Conservation (phyloP, 2,329 filamentous ascomycete species). For the Aspergillus amoenus region DNA sequence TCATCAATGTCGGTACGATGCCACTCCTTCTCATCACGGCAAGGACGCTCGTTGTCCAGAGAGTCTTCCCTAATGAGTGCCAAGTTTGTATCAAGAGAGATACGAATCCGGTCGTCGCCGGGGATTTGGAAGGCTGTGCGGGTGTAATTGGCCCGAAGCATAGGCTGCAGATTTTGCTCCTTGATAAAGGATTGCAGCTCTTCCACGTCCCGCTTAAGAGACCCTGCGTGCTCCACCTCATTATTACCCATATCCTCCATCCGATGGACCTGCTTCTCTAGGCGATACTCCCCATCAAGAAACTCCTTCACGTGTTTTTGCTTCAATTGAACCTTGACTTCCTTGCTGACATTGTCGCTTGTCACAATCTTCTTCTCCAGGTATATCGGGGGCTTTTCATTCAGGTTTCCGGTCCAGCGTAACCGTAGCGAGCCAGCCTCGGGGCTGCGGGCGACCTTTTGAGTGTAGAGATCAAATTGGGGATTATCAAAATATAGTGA, state of each 20-base stretch:
- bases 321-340: constrained; percentile 81
- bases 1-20: constrained; percentile 88
- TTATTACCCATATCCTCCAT: constrained; percentile 74
- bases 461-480: constrained; percentile 79
- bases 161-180: constrained; percentile 74
- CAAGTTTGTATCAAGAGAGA: constrained; percentile 89
- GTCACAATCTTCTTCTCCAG: constrained; percentile 88
- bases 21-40: constrained; percentile 85
- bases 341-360: constrained; percentile 72
- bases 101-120: constrained; percentile 81
- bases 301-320: constrained; percentile 90
- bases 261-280: constrained; percentile 88
- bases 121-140: constrained; percentile 97
- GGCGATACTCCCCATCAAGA: constrained; percentile 80
- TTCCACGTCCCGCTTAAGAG: constrained; percentile 69
- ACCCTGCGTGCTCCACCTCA: constrained; percentile 63
- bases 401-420: constrained; percentile 87
- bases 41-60: constrained; percentile 79
- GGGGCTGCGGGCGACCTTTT: constrained; percentile 74
- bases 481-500: constrained; percentile 94
- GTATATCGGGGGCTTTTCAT: constrained; percentile 73
- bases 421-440: constrained; percentile 81
- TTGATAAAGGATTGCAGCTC: constrained; percentile 79
- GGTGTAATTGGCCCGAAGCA: constrained; percentile 88
- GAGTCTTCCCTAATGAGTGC: constrained; percentile 77